phyloP scores from a whole-genome alignment of 139 green algal species.

The Haematococcus lacustris region DNA sequence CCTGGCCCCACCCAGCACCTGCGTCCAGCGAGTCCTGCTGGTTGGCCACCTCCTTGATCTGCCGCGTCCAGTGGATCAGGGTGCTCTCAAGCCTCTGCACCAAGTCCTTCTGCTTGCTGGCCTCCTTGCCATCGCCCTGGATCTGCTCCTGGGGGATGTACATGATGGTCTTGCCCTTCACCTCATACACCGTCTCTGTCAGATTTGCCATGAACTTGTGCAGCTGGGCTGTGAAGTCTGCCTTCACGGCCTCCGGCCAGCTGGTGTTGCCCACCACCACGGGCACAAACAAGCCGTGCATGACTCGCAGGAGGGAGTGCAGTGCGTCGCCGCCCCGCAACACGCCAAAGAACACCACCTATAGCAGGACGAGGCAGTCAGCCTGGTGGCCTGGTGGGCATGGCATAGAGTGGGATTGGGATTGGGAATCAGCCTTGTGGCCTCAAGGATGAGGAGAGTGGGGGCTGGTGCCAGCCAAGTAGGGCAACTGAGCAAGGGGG shows the following conservation, averaged over 20 bases:
- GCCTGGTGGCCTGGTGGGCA: background rate
- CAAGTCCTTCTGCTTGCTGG: constrained; percentile 74
- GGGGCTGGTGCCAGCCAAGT: background rate
- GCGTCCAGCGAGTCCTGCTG: constrained; percentile 29
- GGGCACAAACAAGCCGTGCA: constrained; percentile 66
- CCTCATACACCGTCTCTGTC: constrained; percentile 63
- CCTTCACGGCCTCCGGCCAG: constrained; percentile 69
- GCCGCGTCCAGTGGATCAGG: constrained; percentile 79
- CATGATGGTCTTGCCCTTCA: constrained; percentile 68
- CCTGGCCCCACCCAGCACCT: too few species aligned
- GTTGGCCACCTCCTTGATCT: constrained; percentile 76
- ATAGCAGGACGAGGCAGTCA: background rate
- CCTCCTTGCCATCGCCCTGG: constrained; percentile 44
- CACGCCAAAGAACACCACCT: constrained; percentile 43
- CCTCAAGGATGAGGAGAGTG: background rate
- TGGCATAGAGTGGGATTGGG: background rate
- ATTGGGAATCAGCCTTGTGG: background rate
- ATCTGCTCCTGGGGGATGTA: constrained; percentile 62
- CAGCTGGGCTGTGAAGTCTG: constrained; percentile 61
- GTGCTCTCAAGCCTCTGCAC: constrained; percentile 78
- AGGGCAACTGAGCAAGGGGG: background rate
- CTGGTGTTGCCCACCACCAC: constrained; percentile 48
- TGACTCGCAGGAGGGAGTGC: constrained; percentile 52
- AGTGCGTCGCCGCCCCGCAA: constrained; percentile 31
- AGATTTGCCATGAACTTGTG: constrained; percentile 79